Conservation (phyloP, 2,329 filamentous ascomycete species). For the Waltergamsia citrina region DNA sequence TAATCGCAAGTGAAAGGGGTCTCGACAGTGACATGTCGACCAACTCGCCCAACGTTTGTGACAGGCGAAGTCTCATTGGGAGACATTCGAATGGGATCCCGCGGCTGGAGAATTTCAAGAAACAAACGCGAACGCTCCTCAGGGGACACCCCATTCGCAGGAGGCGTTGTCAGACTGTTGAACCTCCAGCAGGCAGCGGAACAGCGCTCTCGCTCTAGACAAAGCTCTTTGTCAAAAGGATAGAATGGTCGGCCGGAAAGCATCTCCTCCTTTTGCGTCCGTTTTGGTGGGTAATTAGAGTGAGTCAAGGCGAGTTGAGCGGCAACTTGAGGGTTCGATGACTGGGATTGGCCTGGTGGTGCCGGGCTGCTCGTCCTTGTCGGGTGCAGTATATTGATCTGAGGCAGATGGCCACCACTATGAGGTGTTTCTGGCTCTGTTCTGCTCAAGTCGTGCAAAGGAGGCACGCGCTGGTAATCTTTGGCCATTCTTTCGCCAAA, state of each 20-base stretch:
- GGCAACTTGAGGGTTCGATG: constrained; percentile 41
- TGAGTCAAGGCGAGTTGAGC: constrained; percentile 51
- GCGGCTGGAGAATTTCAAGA: constrained; percentile 59
- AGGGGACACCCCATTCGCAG: constrained; percentile 59
- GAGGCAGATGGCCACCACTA: constrained; percentile 40
- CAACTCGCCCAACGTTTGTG: constrained; percentile 52
- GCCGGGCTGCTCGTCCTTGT: constrained; percentile 38
- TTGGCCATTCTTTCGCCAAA: constrained; percentile 42
- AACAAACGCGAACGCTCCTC: constrained; percentile 63
- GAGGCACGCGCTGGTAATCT: constrained; percentile 52
- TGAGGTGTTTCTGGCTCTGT: constrained; percentile 46
- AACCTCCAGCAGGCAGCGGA: constrained; percentile 74
- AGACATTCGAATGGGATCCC: constrained; percentile 45
- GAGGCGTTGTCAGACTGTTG: constrained; percentile 69
- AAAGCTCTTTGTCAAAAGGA: constrained; percentile 68
- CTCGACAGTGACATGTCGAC: constrained; percentile 71
- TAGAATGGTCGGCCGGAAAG: constrained; percentile 68
- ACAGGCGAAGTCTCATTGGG: constrained; percentile 41
- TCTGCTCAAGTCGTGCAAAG: constrained; percentile 48
- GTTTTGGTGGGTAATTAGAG: constrained; percentile 35
- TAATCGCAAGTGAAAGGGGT: constrained; percentile 90
- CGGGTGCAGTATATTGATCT: constrained; percentile 44
- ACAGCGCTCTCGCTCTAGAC: constrained; percentile 78
- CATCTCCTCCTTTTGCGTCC: constrained; percentile 87
- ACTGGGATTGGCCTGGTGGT: constrained; percentile 22